These are phyloP conservation scores for Cytospora leucostoma DNA, from an alignment of 2,329 filamentous ascomycete species.

Conservation along the genomic window DNA sequence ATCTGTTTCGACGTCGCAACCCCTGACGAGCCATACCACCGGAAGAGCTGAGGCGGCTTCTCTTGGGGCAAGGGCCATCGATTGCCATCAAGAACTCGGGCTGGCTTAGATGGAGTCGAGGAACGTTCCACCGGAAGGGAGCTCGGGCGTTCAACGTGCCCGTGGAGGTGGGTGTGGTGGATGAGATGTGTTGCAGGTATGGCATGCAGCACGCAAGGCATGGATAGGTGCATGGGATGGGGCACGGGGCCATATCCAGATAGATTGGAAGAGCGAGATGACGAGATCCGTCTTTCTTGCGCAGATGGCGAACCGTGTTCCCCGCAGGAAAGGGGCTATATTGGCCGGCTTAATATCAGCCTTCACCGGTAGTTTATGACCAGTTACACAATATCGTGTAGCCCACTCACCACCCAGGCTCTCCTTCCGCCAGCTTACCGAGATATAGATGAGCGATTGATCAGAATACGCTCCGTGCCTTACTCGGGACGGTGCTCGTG, in stretches of 20 bases:
- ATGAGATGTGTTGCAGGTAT: constrained; percentile 28
- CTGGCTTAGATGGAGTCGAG: not conserved
- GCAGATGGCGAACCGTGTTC: constrained; percentile 23
- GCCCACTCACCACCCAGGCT: constrained; percentile 17
- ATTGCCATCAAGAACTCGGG: not conserved
- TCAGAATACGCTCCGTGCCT: constrained; percentile 18
- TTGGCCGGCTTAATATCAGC: constrained; percentile 23
- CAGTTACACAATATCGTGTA: constrained; percentile 20
- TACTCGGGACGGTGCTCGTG: constrained; percentile 14
- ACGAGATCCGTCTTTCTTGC: constrained; percentile 21
- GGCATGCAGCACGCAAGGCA: constrained; percentile 28
- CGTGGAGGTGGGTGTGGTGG: constrained; percentile 22
- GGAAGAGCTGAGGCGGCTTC: not conserved
- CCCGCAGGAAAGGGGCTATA: constrained; percentile 19
- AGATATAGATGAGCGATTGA: constrained; percentile 24
- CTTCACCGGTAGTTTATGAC: constrained; percentile 22
- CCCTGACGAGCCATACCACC: not conserved
- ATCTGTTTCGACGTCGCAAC: not conserved
- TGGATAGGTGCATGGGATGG: constrained; percentile 25
- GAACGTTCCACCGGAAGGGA: constrained; percentile 1
- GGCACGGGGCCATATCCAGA: constrained; percentile 18
- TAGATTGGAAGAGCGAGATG: constrained; percentile 24
- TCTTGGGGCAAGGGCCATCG: not conserved
- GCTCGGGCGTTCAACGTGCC: constrained; percentile 16
- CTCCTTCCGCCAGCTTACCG: constrained; percentile 12